A percentile compares a stretch with the other conserved stretches of the same genome.
These are phyloP conservation scores for Collybia sp. DNA, from an alignment of 768 basidiomycete species.

Conservation along the genomic window DNA sequence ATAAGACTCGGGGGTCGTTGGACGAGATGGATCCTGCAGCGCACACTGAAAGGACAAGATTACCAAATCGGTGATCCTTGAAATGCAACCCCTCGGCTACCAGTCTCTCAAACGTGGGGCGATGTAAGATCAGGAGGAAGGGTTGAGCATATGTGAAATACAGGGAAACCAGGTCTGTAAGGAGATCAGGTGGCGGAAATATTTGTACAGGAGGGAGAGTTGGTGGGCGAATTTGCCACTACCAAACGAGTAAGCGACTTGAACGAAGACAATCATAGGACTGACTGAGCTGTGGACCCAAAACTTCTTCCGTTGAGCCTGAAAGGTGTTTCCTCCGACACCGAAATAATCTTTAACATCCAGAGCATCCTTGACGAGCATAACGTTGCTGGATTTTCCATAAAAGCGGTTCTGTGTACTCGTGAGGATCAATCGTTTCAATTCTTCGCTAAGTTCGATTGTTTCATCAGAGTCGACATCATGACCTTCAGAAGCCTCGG, in stretches of 20 bases:
- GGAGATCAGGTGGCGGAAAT: conserved; percentile 48
- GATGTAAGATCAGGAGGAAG: conserved; percentile 63
- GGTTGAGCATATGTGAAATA: conserved; percentile 55
- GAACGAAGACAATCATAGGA: not conserved
- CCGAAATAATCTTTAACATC: conserved; percentile 35
- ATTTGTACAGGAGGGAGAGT: conserved; percentile 1
- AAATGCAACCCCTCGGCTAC: conserved; percentile 46
- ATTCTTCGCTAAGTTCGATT: too few species aligned
- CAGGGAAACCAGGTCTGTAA: conserved; percentile 41
- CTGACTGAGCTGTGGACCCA: conserved; percentile 4
- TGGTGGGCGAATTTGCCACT: conserved; percentile 12
- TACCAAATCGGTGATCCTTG: conserved; percentile 43
- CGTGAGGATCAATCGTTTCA: too few species aligned
- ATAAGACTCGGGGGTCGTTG: conserved; percentile 58
- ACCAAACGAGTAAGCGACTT: conserved; percentile 27
- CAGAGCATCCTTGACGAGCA: conserved; percentile 37
- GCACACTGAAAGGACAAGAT: conserved; percentile 55
- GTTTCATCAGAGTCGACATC: too few species aligned
- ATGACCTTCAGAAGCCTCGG: too few species aligned
- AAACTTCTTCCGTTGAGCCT: conserved; percentile 17
- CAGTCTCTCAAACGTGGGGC: conserved; percentile 57
- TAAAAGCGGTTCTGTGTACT: too few species aligned
- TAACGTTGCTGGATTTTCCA: conserved; percentile 26
- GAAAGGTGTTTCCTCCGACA: conserved; percentile 4
- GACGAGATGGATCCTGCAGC: conserved; percentile 59